A percentile compares a stretch with the other conserved stretches of the same genome.
Conservation (phyloP, 1,139 yeast genomes). For the Yarrowia galli region DNA sequence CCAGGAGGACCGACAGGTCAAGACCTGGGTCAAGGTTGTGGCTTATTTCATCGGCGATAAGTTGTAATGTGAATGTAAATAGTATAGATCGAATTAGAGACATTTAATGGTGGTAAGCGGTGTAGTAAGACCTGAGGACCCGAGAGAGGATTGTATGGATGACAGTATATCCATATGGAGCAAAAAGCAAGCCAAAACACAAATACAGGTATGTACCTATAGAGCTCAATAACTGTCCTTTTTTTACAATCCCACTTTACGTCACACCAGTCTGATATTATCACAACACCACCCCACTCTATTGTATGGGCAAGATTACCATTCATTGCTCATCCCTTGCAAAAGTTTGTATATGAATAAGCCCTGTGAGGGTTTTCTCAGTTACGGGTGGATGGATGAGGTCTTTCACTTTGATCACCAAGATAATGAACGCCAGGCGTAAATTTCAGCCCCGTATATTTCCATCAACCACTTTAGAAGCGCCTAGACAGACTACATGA, state of each 20-base stretch:
- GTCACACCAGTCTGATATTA: background rate
- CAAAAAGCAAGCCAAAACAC: too few relatives aligned
- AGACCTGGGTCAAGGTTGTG: slow-evolving; percentile 61
- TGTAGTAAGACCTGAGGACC: background rate
- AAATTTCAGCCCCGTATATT: background rate
- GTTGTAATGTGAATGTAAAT: slow-evolving; percentile 52
- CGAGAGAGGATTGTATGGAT: background rate
- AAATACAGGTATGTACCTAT: too few relatives aligned
- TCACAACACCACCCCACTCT: too few relatives aligned
- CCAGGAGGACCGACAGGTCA: slow-evolving; percentile 64
- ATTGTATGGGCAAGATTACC: background rate
- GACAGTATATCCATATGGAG: too few relatives aligned
- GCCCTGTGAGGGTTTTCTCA: slow-evolving; percentile 1
- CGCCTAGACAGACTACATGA: background rate
- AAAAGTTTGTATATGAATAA: background rate
- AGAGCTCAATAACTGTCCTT: too few relatives aligned
- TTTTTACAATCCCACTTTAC: too few relatives aligned
- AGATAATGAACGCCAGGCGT: too few relatives aligned
- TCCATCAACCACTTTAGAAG: background rate
- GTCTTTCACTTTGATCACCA: too few relatives aligned
- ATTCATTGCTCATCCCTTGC: slow-evolving; percentile 1
- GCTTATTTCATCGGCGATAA: slow-evolving; percentile 60
- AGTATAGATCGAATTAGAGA: slow-evolving; percentile 2
- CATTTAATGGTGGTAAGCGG: too few relatives aligned
- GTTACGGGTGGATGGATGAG: background rate